A percentile compares a stretch with the other conserved stretches of the same genome.
These are phyloP conservation scores for Westerdykella aurantiaca DNA, from an alignment of 2,329 filamentous ascomycete species.

Conservation along the genomic window DNA sequence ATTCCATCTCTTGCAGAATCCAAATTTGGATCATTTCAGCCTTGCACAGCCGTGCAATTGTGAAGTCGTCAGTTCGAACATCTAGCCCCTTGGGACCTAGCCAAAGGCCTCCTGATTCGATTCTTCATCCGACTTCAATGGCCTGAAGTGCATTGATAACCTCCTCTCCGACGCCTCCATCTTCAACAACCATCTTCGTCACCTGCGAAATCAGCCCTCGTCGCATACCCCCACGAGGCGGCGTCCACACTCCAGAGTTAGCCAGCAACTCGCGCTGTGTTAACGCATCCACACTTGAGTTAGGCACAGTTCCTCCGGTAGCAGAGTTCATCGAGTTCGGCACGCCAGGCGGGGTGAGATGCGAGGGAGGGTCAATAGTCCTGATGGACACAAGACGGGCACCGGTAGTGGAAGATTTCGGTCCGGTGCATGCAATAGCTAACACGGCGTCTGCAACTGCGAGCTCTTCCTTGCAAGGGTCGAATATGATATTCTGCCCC, in stretches of 20 bases:
- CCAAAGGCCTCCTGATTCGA: too few species aligned
- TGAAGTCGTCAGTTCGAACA: too few species aligned
- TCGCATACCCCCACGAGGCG: conserved; percentile 77
- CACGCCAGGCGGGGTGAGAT: conserved; percentile 45
- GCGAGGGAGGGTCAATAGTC: conserved; percentile 46
- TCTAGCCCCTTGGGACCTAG: too few species aligned
- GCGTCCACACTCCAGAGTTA: conserved; percentile 70
- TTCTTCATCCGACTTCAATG: conserved; percentile 51
- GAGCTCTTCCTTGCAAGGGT: conserved; percentile 85
- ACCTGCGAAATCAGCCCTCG: conserved; percentile 66
- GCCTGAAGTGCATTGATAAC: conserved; percentile 74
- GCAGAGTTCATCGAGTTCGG: conserved; percentile 45
- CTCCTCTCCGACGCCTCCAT: conserved; percentile 77
- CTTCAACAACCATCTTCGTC: conserved; percentile 68
- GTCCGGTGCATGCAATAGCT: conserved; percentile 66
- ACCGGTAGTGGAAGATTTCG: conserved; percentile 14
- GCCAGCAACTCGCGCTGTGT: conserved; percentile 53
- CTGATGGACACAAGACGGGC: conserved; percentile 42
- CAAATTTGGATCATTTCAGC: too few species aligned
- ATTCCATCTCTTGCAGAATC: too few species aligned
- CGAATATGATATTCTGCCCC: conserved; percentile 85
- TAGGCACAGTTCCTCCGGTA: conserved; percentile 37
- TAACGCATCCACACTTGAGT: conserved; percentile 37
- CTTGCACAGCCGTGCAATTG: too few species aligned
- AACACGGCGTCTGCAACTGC: conserved; percentile 86